Percentiles rank a stretch among this genome's conserved stretches.
These are phyloP conservation scores for Conticribra weissflogii DNA, from an alignment of 108 stramenopile species.

Conservation along the genomic window DNA sequence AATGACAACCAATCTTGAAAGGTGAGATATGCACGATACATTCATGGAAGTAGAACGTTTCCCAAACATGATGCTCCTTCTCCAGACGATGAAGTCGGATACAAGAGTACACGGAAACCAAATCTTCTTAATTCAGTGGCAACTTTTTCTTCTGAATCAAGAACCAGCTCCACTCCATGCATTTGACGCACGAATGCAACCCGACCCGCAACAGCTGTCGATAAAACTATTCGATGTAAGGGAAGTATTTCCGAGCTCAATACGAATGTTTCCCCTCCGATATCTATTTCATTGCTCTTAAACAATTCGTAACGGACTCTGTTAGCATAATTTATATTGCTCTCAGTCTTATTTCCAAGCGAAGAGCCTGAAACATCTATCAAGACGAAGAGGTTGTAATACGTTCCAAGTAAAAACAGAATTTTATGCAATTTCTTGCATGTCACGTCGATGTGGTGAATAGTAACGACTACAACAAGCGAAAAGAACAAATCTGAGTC, in stretches of 20 bases:
- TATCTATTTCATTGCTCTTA: background rate
- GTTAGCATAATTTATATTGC: background rate
- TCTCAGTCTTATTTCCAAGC: background rate
- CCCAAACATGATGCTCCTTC: slow-evolving; percentile 24
- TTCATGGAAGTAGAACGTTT: slow-evolving; percentile 32
- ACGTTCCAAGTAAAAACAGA: slow-evolving; percentile 37
- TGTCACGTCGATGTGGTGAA: background rate
- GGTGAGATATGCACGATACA: background rate
- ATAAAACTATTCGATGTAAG: slow-evolving; percentile 34
- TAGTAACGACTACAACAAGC: slow-evolving; percentile 12
- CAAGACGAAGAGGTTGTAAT: slow-evolving; percentile 46
- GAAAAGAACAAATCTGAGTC: background rate
- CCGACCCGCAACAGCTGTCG: slow-evolving; percentile 16
- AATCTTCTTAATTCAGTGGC: slow-evolving; percentile 38
- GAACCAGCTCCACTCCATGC: slow-evolving; percentile 24
- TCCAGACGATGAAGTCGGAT: slow-evolving; percentile 14
- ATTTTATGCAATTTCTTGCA: slow-evolving; percentile 37
- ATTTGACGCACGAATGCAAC: slow-evolving; percentile 43
- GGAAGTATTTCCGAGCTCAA: slow-evolving; percentile 28
- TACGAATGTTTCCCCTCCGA: background rate
- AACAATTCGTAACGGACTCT: slow-evolving; percentile 28
- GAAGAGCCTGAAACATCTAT: slow-evolving; percentile 13
- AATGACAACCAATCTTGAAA: no score
- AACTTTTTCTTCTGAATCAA: slow-evolving; percentile 26
- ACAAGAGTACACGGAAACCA: slow-evolving; percentile 38